These are phyloP conservation scores for Takashimella tepidaria DNA, from an alignment of 1,284 basidiomycete species.

Conservation along the genomic window DNA sequence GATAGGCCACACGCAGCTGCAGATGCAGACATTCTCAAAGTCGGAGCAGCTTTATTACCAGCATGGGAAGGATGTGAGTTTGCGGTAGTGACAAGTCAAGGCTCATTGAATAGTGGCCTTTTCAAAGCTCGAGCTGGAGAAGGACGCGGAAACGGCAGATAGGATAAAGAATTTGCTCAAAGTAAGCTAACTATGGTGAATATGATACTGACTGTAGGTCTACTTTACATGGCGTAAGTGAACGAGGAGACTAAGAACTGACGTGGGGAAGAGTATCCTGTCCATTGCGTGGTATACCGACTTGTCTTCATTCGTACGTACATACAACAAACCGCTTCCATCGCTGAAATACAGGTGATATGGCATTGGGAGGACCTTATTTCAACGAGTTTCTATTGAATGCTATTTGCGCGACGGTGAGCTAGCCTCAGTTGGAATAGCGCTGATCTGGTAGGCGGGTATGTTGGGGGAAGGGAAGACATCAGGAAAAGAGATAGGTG, in stretches of 20 bases:
- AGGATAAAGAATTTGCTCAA: slow-evolving; percentile 13
- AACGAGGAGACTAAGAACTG: not conserved
- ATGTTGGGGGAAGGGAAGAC: too few species aligned
- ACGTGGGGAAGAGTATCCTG: slow-evolving; percentile 9
- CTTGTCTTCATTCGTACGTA: slow-evolving; percentile 15
- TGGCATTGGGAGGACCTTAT: slow-evolving; percentile 16
- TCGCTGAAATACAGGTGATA: slow-evolving; percentile 9
- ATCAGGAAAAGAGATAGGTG: too few species aligned
- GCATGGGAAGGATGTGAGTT: slow-evolving; percentile 12
- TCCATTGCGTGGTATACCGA: slow-evolving; percentile 15
- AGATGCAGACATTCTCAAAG: slow-evolving; percentile 9
- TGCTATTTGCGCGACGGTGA: slow-evolving; percentile 12
- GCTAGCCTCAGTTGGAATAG: not conserved
- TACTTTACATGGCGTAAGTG: slow-evolving; percentile 15
- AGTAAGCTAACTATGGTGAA: slow-evolving; percentile 2
- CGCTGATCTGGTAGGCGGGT: too few species aligned
- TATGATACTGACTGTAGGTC: not conserved
- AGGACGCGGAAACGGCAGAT: slow-evolving; percentile 4
- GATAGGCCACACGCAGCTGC: not conserved
- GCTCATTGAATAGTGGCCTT: slow-evolving; percentile 11
- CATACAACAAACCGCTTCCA: not conserved
- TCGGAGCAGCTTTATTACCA: slow-evolving; percentile 7
- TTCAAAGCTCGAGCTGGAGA: slow-evolving; percentile 11
- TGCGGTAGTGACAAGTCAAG: not conserved
- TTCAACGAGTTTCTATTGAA: slow-evolving; percentile 15